phyloP scores from a whole-genome alignment of 768 basidiomycete species.

The Mycena indigotica region DNA sequence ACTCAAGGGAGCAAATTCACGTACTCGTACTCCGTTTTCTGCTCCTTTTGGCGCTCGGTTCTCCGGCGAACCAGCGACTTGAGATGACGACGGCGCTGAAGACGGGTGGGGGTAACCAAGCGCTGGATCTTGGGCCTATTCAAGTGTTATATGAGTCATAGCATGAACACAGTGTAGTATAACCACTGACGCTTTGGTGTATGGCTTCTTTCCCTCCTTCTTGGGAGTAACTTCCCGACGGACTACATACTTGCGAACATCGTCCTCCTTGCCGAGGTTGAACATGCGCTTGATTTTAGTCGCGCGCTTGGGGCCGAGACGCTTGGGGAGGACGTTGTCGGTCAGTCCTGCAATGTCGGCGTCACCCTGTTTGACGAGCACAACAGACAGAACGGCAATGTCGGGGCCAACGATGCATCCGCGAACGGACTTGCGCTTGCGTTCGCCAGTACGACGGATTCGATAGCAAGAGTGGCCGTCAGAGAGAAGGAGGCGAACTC shows the following conservation, averaged over 20 bases:
- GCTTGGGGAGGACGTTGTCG: constrained; percentile 89
- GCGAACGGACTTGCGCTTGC: constrained; percentile 98
- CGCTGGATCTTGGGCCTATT: constrained; percentile 93
- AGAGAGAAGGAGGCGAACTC: constrained; percentile 90
- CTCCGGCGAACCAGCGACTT: constrained; percentile 84
- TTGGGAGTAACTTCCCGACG: constrained; percentile 87
- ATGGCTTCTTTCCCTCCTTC: constrained; percentile 90
- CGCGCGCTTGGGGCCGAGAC: constrained; percentile 95
- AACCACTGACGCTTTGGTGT: constrained; percentile 88
- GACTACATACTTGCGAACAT: constrained; percentile 97
- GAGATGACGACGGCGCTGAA: constrained; percentile 95
- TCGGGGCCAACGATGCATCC: constrained; percentile 98
- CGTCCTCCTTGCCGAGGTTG: constrained; percentile 96
- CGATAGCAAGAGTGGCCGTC: constrained; percentile 99
- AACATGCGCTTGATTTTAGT: constrained; percentile 98
- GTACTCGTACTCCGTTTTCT: constrained; percentile 91
- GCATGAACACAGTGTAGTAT: background rate
- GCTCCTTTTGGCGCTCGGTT: constrained; percentile 91
- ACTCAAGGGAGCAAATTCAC: constrained; percentile 31
- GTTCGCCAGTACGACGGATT: constrained; percentile 87
- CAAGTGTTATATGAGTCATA: background rate
- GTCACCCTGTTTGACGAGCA: constrained; percentile 97
- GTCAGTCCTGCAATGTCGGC: constrained; percentile 88
- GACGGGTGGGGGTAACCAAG: constrained; percentile 91
- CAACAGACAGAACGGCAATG: constrained; percentile 90